Percentiles rank a stretch among this genome's conserved stretches.
These are phyloP conservation scores for Pythium graminicola DNA, from an alignment of 352 stramenopile genomes.

Conservation along the genomic window DNA sequence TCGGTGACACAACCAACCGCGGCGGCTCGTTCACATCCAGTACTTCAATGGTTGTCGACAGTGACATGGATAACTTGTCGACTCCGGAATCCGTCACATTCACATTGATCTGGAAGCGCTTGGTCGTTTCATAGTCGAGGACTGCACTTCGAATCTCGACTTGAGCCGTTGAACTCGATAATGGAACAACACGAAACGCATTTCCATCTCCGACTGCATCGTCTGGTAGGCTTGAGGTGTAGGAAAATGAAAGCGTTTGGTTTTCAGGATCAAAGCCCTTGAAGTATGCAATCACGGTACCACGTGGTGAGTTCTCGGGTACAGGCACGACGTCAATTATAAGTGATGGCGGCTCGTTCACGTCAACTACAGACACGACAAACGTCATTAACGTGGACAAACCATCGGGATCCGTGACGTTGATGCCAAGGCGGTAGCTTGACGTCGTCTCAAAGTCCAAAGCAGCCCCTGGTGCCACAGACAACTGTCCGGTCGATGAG, in stretches of 20 bases:
- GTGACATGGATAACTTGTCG: constrained; percentile 18
- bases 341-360: constrained; percentile 30
- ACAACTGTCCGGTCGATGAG: constrained; percentile 5
- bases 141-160: constrained; percentile 33
- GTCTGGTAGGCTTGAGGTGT: constrained; percentile 22
- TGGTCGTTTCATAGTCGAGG: constrained; percentile 36
- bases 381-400: constrained; percentile 13
- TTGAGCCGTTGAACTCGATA: constrained; percentile 31
- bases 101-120: constrained; percentile 30
- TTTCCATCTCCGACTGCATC: constrained; percentile 10
- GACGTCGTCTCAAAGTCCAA: constrained; percentile 21
- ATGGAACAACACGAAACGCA: constrained; percentile 35
- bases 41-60: constrained; percentile 14
- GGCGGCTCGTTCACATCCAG: constrained; percentile 31
- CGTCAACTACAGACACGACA: constrained; percentile 22
- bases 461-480: constrained; percentile 1
- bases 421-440: constrained; percentile 19
- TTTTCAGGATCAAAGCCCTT: constrained; percentile 47
- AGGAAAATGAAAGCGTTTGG: constrained; percentile 32
- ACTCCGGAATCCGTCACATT: constrained; percentile 32
- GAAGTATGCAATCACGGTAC: constrained; percentile 35
- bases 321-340: constrained; percentile 18
- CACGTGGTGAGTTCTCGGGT: constrained; percentile 35
- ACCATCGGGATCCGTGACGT: constrained; percentile 21
- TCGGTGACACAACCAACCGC: neutral